phyloP scores from a whole-genome alignment of 805 yeast genomes.

The Candida boidinii region DNA sequence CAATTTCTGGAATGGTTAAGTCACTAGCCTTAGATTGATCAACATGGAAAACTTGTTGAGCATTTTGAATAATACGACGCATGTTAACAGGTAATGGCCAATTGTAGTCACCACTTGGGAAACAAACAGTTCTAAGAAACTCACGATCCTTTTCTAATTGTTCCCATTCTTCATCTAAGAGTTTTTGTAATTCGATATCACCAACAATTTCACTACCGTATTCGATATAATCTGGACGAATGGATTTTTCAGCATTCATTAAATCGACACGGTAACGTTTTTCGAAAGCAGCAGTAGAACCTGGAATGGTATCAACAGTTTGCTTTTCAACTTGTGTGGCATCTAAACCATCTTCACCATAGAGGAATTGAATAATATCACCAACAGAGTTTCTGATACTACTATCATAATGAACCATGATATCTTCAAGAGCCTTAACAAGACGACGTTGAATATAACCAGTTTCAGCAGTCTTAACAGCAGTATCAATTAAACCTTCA shows the following conservation, averaged over 20 bases:
- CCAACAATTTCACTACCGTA: conserved; percentile 88
- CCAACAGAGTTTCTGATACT: conserved; percentile 97
- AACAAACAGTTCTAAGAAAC: conserved; percentile 70
- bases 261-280: conserved; percentile 80
- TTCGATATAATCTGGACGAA: conserved; percentile 71
- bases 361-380: conserved; percentile 89
- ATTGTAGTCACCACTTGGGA: conserved; percentile 87
- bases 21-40: conserved; percentile 90
- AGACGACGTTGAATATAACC: conserved; percentile 98
- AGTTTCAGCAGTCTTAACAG: conserved; percentile 98
- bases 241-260: conserved; percentile 55
- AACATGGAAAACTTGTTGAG: conserved; percentile 93
- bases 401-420: conserved; percentile 97
- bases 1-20: conserved; percentile 74
- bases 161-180: conserved; percentile 76
- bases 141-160: conserved; percentile 73
- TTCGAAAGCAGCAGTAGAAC: conserved; percentile 78
- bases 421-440: conserved; percentile 93
- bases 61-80: conserved; percentile 93
- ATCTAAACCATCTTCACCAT: conserved; percentile 99
- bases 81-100: conserved; percentile 98
- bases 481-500: conserved; percentile 99
- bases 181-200: conserved; percentile 71
- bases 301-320: conserved; percentile 91
- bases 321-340: conserved; percentile 98